Evolutionary conservation across 176 grass and related monocot species (phyloP).

Genomic region (Oryza meridionalis): DNA sequence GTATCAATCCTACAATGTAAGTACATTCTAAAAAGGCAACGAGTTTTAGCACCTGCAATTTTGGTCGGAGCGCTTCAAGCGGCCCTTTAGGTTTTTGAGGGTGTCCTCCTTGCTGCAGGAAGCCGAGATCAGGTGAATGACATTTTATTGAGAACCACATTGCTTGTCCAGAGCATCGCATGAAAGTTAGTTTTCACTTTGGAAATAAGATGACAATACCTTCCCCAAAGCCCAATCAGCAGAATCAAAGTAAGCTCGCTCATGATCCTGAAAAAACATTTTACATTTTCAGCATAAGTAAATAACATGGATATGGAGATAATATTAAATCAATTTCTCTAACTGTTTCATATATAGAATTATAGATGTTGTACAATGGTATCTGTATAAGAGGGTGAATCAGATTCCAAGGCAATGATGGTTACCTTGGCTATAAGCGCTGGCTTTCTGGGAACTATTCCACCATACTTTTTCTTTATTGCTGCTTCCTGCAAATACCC

Average conservation of each 20-base stretch:
- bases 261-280: constrained; percentile 70
- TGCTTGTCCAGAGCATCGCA: not conserved
- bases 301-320: constrained; percentile 18
- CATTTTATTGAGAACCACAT: not conserved
- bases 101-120: constrained; percentile 73
- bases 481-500: constrained; percentile 52
- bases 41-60: constrained; percentile 62
- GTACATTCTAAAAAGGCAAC: not conserved
- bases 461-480: constrained; percentile 74
- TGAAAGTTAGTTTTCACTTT: constrained; percentile 10
- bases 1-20: constrained; percentile 6
- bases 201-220: constrained; percentile 40
- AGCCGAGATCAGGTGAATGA: constrained; percentile 42
- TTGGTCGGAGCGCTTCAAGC: constrained; percentile 81
- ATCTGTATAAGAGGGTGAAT: not conserved
- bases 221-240: constrained; percentile 90
- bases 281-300: constrained; percentile 1
- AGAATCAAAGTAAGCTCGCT: constrained; percentile 84
- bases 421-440: constrained; percentile 72
- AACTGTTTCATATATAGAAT: constrained; percentile 5
- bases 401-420: constrained; percentile 12
- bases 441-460: constrained; percentile 66
- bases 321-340: constrained; percentile 11
- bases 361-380: not conserved
- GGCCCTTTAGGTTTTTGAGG: constrained; percentile 84